phyloP scores from a whole-genome alignment of 495 filamentous ascomycete genomes.

The Aspergillus egyptiacus region DNA sequence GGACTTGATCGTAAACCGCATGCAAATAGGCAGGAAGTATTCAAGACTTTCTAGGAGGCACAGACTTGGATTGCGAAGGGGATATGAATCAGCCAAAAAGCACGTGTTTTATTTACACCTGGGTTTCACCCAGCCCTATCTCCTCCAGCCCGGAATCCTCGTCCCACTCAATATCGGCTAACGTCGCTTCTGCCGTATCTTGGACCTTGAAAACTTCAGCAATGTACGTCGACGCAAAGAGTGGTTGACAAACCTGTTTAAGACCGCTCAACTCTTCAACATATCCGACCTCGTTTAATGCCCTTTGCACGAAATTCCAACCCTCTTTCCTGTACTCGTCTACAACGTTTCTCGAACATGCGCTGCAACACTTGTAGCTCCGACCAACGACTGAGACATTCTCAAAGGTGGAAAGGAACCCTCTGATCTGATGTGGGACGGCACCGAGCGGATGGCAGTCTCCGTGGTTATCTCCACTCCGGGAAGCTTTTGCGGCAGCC shows the following conservation, averaged over 20 bases:
- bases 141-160: constrained; percentile 49
- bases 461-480: constrained; percentile 46
- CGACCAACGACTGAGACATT: constrained; percentile 75
- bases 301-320: constrained; percentile 85
- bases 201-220: constrained; percentile 51
- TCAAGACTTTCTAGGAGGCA: neutral
- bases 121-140: constrained; percentile 20
- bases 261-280: constrained; percentile 88
- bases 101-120: neutral
- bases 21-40: constrained; percentile 9
- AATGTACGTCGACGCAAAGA: neutral
- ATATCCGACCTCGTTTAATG: constrained; percentile 76
- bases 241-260: constrained; percentile 58
- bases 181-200: constrained; percentile 64
- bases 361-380: constrained; percentile 87
- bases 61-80: neutral
- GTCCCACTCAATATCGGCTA: constrained; percentile 56
- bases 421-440: constrained; percentile 88
- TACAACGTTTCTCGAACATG: constrained; percentile 74
- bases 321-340: constrained; percentile 64
- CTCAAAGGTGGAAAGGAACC: constrained; percentile 80
- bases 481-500: constrained; percentile 54
- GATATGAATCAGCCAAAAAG: neutral
- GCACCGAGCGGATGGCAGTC: constrained; percentile 76
- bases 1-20: constrained; percentile 50